Evolutionary conservation across 495 filamentous ascomycete species (phyloP), one percentile per base, ranked within the genome.

Genomic region (Letharia columbiana): DNA sequence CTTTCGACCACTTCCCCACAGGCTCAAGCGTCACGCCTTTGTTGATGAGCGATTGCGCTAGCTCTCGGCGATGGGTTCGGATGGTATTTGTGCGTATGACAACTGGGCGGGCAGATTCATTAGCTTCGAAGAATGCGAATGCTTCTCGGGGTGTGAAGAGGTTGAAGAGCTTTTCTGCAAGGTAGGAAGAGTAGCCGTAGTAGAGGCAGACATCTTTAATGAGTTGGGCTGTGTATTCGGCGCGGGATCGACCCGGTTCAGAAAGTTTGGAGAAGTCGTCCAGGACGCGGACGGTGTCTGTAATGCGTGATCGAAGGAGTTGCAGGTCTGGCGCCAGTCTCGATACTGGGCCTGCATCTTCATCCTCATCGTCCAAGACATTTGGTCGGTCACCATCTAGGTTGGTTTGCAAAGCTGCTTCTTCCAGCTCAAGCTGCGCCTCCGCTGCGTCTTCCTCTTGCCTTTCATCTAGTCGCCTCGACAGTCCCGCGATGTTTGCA

Each of bases 101-200:
- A 57, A 97, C 85, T 2, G 93, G 93, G 59, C 93, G 87, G 28
- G 89, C 83, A 33, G 89, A 91, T 77, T 98, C 94, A 83, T 98
- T 98, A 56, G 92, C 92, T 76, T 98, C 94, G 77, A 98, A 98
- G 77, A 98, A 98, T 10, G 92, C 92, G 66, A 98, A 96, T 0
- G 94, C 95, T 77, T 98, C 95, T 71, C 88, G 86, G 35, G 95
- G 89, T 1, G 92, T 84, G 81, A 98, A 98, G 10, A 98, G 86
- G 70, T 90, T 88, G 77, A 90, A 86, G 9, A 96, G 84, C 76
- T 96, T 96, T 72, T 91, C 88, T 3, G 90, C 91, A 20, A 96
- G 81, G 76, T 85, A 94, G 17, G 84, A 80, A 4, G 88, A 91
- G 77, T 96, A 96, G 64, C 90, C 91, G 71, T 96, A 96, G 80